Base-by-base conservation (phyloP, 306 rosid genomes). In the Trifolium subterraneum region DNA sequence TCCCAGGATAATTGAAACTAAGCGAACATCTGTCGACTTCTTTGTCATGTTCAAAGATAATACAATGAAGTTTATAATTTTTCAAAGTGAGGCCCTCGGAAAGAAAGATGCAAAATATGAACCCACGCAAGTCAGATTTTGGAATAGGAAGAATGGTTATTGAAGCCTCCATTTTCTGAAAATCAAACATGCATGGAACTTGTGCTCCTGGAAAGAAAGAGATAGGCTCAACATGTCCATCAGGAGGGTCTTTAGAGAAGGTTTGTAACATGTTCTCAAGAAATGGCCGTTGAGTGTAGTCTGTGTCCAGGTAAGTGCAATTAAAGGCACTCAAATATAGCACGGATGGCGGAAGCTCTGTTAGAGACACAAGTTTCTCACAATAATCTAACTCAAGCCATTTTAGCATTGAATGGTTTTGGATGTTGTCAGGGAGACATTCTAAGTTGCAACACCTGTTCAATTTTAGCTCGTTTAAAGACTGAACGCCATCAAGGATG, bases 61-160 rank as follows among this genome's bases (percentile, higher is more conserved):
- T 3, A 22, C 36, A 42, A 66, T 16, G 4, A 4, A 36, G 48
- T 36, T n/a, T n/a, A n/a, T n/a, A n/a, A n/a, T n/a, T n/a, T n/a
- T n/a, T n/a, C n/a, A n/a, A n/a, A n/a, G n/a, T 0, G 20, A 36
- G 16, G 29, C 68, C 25, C 47, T 4, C 29, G 4, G 47, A 35
- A 36, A 63, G 29, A 35, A 63, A 18, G n/a, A 18, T 8, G 68
- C 48, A 63, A 18, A 63, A 63, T 9, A 63, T 36, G 48, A 63
- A 63, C 10, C 48, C 68, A 9, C 3, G 8, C 14, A 33, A n/a
- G 14, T 33, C 2, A 8, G 14, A 33, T 23, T 61, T 61, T 61
- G 27, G 48, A 63, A 63, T 35, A 36, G 14, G 15, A 35, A 29
- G 29, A 36, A 36, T n/a, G 5, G 48, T 63, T 9, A 63, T 63